A percentile compares a stretch with the other conserved stretches of the same genome.
Evolutionary conservation across 2,329 filamentous ascomycete genomes (phyloP).

Genomic region (Rachicladosporium sp.): DNA sequence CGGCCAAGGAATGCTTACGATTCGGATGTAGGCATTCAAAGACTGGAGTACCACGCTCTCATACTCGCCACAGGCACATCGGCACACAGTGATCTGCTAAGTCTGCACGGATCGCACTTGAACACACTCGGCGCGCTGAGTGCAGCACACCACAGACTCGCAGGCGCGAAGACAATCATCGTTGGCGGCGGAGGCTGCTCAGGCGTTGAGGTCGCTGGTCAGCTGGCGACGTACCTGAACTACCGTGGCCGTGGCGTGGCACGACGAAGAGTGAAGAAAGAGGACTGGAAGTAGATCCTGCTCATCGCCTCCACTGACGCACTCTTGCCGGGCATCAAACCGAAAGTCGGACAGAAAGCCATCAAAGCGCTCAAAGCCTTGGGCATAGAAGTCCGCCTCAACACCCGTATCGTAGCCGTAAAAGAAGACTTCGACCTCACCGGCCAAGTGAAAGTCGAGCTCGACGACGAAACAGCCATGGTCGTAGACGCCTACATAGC

Average conservation of each 20-base stretch:
- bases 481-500: conserved; percentile 26
- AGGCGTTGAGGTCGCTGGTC: conserved; percentile 27
- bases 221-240: conserved; percentile 24
- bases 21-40: too few relatives aligned
- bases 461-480: conserved; percentile 21
- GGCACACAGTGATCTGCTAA: conserved; percentile 23
- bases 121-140: conserved; percentile 23
- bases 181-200: conserved; percentile 25
- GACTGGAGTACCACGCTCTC: conserved; percentile 21
- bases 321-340: conserved; percentile 18
- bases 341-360: conserved; percentile 18
- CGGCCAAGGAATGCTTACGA: too few relatives aligned
- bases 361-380: conserved; percentile 20
- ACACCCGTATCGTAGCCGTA: conserved; percentile 14
- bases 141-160: conserved; percentile 18
- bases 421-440: conserved; percentile 13
- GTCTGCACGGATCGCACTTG: conserved; percentile 21
- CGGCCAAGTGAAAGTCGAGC: conserved; percentile 12
- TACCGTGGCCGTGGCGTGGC: conserved; percentile 8
- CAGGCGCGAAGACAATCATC: conserved; percentile 22
- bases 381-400: conserved; percentile 21
- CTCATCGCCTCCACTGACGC: conserved; percentile 20
- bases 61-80: conserved; percentile 27
- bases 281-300: conserved; percentile 21
- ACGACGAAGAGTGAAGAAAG: conserved; percentile 2